Evolutionary conservation across 148 eudicot genomes (phyloP).

Genomic region (Bassia scoparia): DNA sequence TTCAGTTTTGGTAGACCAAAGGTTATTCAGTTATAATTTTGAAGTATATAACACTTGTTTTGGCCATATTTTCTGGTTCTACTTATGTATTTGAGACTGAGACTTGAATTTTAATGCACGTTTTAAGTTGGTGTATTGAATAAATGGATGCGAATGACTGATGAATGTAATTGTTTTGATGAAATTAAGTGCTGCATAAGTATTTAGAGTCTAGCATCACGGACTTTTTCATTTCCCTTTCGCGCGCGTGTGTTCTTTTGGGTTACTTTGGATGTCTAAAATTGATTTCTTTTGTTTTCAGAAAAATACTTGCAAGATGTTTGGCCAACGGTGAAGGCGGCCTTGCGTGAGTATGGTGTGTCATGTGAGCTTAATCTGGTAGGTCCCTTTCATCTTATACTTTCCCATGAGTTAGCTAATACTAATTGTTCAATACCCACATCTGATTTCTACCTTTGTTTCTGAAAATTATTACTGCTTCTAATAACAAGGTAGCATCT

Average conservation of each 20-base stretch:
- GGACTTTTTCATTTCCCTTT: background rate
- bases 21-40: too few relatives aligned
- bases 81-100: background rate
- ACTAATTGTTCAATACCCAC: background rate
- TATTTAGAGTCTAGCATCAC: background rate
- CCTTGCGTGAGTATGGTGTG: slow-evolving; percentile 61
- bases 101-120: background rate
- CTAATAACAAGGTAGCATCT: too few relatives aligned
- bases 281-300: slow-evolving; percentile 17
- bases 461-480: background rate
- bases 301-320: slow-evolving; percentile 78
- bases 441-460: background rate
- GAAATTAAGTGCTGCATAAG: background rate
- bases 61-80: background rate
- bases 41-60: background rate
- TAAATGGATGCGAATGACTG: background rate
- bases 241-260: background rate
- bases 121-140: background rate
- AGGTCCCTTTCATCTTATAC: slow-evolving; percentile 1
- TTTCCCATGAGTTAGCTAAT: background rate
- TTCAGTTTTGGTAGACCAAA: too few relatives aligned
- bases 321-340: slow-evolving; percentile 65
- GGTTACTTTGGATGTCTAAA: slow-evolving; percentile 15
- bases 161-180: background rate
- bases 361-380: slow-evolving; percentile 72